Percentiles rank a stretch among this genome's conserved stretches.
Evolutionary conservation across 345 rosid species (phyloP).

Genomic region (Tarenaya hassleriana): DNA sequence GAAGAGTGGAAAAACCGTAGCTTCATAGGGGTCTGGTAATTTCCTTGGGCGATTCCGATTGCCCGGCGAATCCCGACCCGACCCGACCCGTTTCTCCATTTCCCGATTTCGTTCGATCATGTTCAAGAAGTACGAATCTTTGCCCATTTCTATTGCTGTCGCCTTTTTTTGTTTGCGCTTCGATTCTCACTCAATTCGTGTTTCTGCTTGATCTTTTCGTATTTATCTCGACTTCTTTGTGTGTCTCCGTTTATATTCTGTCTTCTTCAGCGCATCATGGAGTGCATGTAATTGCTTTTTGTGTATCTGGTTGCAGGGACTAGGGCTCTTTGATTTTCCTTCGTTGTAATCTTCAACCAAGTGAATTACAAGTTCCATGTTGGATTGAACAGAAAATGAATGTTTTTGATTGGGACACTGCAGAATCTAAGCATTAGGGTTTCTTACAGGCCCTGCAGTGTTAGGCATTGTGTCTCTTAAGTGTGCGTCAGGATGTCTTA

Average conservation of each 20-base stretch:
- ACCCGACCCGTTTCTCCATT: no score
- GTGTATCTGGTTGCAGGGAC: not conserved
- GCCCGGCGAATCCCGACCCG: no score
- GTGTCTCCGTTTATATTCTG: not conserved
- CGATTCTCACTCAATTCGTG: not conserved
- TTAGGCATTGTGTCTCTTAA: not conserved
- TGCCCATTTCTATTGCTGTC: not conserved
- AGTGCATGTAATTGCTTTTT: not conserved
- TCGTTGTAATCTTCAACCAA: not conserved
- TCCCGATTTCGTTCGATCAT: conserved; percentile 16
- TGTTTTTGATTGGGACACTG: no score
- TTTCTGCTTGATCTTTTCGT: not conserved
- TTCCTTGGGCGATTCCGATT: no score
- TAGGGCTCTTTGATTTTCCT: not conserved
- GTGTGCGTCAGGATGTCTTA: not conserved
- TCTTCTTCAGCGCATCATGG: not conserved
- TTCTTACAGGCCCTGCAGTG: no score
- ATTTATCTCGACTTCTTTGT: not conserved
- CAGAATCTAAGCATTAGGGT: no score
- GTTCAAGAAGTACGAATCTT: conserved; percentile 29
- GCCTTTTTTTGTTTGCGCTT: not conserved
- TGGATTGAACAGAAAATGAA: not conserved
- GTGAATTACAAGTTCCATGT: not conserved
- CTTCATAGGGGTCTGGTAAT: no score
- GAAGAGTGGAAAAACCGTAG: no score